These are phyloP conservation scores for Cinnamomum chago DNA, from an alignment of 164 flowering plant genomes.

Conservation along the genomic window DNA sequence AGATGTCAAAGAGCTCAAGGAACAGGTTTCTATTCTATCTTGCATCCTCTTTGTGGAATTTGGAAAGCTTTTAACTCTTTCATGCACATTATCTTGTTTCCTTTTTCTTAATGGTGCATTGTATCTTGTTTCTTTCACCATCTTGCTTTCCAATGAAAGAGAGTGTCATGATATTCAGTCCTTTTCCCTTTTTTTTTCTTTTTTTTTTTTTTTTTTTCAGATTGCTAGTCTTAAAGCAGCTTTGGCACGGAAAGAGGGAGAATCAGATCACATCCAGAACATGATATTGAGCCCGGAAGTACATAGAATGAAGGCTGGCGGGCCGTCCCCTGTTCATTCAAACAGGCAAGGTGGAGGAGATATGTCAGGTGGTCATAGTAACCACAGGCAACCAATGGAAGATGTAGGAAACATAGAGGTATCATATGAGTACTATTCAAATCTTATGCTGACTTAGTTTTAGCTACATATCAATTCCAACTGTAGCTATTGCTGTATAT, in stretches of 20 bases:
- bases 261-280: slow-evolving; percentile 21
- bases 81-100: neutral
- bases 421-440: neutral
- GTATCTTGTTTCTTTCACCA: neutral
- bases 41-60: neutral
- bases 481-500: neutral
- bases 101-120: neutral
- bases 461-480: neutral
- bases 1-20: slow-evolving; percentile 69
- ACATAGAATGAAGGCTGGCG: slow-evolving; percentile 25
- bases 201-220: slow-evolving; percentile 26
- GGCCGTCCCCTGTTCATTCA: slow-evolving; percentile 35
- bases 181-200: neutral
- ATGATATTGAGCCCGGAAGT: slow-evolving; percentile 49
- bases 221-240: slow-evolving; percentile 78
- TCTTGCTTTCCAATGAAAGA: neutral
- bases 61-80: too few relatives aligned
- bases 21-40: slow-evolving; percentile 42
- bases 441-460: neutral
- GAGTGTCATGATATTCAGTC: neutral
- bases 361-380: slow-evolving; percentile 16
- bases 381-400: slow-evolving; percentile 40
- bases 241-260: slow-evolving; percentile 62
- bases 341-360: slow-evolving; percentile 33
- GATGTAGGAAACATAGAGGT: slow-evolving; percentile 53